A percentile compares a stretch with the other conserved stretches of the same genome.
Evolutionary conservation across 352 stramenopile species (phyloP).

Genomic region (Thalassiosira oceanica): DNA sequence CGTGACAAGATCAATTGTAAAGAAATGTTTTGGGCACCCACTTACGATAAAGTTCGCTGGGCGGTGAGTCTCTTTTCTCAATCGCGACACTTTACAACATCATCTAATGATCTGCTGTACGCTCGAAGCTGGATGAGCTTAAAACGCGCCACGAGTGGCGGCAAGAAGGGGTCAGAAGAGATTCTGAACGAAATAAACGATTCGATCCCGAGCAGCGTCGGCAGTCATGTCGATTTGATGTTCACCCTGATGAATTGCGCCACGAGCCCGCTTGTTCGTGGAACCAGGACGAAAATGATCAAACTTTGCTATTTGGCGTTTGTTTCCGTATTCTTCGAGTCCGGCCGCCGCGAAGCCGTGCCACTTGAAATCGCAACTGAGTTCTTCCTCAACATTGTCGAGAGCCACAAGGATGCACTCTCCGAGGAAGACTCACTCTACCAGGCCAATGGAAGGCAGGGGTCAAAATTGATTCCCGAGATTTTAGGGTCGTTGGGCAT

Average conservation of each 20-base stretch:
- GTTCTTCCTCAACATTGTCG: slow-evolving; percentile 68
- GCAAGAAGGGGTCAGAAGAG: slow-evolving; percentile 56
- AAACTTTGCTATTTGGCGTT: slow-evolving; percentile 69
- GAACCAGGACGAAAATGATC: slow-evolving; percentile 64
- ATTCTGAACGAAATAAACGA: slow-evolving; percentile 43
- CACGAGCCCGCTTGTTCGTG: slow-evolving; percentile 61
- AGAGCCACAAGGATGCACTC: slow-evolving; percentile 54
- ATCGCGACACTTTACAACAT: too few species aligned
- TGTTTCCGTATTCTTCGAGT: slow-evolving; percentile 56
- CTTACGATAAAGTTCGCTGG: slow-evolving; percentile 58
- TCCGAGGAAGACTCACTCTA: slow-evolving; percentile 63
- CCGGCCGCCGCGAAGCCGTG: slow-evolving; percentile 2
- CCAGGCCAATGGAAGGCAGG: slow-evolving; percentile 57
- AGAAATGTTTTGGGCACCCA: slow-evolving; percentile 62
- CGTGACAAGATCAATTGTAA: slow-evolving; percentile 47
- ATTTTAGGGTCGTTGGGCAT: slow-evolving; percentile 65
- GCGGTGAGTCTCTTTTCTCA: too few species aligned
- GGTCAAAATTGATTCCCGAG: slow-evolving; percentile 60
- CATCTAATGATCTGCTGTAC: too few species aligned
- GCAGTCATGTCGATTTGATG: slow-evolving; percentile 52
- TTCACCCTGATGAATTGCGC: slow-evolving; percentile 65
- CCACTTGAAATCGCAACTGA: slow-evolving; percentile 55
- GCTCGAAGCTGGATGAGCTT: slow-evolving; percentile 67
- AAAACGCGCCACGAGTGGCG: slow-evolving; percentile 63
- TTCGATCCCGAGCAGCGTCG: slow-evolving; percentile 30